Percentiles rank a stretch among this genome's conserved stretches.
phyloP scores from a whole-genome alignment of 148 eudicot genomes.

The Heliosperma pusillum region DNA sequence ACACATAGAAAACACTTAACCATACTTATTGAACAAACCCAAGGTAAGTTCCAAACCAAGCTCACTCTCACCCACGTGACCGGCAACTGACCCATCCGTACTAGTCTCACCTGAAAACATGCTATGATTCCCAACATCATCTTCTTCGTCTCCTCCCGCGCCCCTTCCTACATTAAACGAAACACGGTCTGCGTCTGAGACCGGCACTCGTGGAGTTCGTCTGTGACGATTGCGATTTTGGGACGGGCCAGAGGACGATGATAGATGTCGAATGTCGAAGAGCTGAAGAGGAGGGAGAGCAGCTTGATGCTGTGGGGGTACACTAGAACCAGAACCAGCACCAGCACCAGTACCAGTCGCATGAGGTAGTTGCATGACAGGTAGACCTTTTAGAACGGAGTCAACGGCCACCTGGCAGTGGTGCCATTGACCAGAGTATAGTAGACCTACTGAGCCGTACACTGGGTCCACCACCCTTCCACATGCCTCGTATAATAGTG shows the following conservation, averaged over 20 bases:
- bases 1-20: not conserved
- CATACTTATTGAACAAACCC: slow-evolving; percentile 21
- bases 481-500: slow-evolving; percentile 72
- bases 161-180: slow-evolving; percentile 5
- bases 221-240: slow-evolving; percentile 22
- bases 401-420: slow-evolving; percentile 67
- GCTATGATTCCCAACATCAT: slow-evolving; percentile 27
- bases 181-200: slow-evolving; percentile 9
- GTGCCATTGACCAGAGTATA: slow-evolving; percentile 57
- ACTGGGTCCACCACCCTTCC: slow-evolving; percentile 73
- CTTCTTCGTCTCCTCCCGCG: not conserved
- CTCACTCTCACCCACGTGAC: slow-evolving; percentile 19
- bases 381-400: slow-evolving; percentile 49
- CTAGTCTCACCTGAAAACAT: slow-evolving; percentile 38
- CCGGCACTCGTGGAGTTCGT: not conserved
- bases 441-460: slow-evolving; percentile 60
- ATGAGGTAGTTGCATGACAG: slow-evolving; percentile 32
- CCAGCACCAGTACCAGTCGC: no score
- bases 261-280: slow-evolving; percentile 47
- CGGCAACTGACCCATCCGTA: slow-evolving; percentile 30
- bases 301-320: slow-evolving; percentile 17
- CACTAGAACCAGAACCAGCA: no score
- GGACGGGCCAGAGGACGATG: slow-evolving; percentile 4
- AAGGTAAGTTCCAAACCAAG: slow-evolving; percentile 27
- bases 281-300: slow-evolving; percentile 32